Evolutionary conservation across 371 early-diverging fungal species (phyloP), one percentile per base, ranked within the genome.

Genomic region (Circinella minor): DNA sequence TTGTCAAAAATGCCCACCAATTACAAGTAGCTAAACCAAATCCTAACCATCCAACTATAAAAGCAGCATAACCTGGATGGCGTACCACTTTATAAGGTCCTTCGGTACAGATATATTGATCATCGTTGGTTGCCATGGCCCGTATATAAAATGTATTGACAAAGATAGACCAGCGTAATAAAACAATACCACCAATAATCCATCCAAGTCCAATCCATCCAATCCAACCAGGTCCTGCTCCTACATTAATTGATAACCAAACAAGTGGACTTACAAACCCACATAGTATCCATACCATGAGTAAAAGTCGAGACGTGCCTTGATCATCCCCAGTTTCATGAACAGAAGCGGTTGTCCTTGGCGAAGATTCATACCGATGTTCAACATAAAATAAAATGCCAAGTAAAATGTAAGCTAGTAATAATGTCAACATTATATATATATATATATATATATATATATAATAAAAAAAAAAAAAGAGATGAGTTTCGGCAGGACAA

Each of bases 71-170:
- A 3, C 78, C 80, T 6, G 83, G 83, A 65, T 82, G 83, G 7
- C 83, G 77, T 49, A 82, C 67, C 10, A 70, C 59, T 63, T 73
- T 75, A 54, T 82, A 82, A 10, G 81, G 81, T 1, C 79, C 82
- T 48, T 77, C 77, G 4, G 80, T 82, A 54, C 82, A 80, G 49
- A 82, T 79, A 61, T 68, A 78, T 43, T 80, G 80, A 63, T 82
- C 80, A 55, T 82, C 80, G 6, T 77, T 78, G 1, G 79, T 79
- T 15, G 78, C 76, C 60, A 80, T 72, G 15, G 80, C 64, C 48
- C 77, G 73, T 34, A 82, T 65, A 67, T 80, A 82, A 57, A 80
- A 82, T 3, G 76, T 71, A 54, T 82, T 82, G 20, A 69, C 75
- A 51, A 65, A 71, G 4, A 71, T 74, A 15, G 80, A 48, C 83